phyloP scores from a whole-genome alignment of 805 yeast genomes.

The Barnettozyma populi region DNA sequence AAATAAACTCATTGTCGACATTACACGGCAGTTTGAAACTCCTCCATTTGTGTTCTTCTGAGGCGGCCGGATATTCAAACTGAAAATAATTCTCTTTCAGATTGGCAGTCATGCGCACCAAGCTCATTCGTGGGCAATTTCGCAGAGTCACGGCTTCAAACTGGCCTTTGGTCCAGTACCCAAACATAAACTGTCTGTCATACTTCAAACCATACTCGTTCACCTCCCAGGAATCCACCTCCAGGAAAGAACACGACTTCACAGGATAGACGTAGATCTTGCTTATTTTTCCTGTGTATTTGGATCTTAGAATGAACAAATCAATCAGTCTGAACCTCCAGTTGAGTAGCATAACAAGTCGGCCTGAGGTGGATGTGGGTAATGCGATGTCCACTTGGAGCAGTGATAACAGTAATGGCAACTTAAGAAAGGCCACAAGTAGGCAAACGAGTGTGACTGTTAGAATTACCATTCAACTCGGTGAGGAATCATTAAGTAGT shows the following conservation, averaged over 20 bases:
- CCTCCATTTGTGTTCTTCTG: constrained; percentile 1
- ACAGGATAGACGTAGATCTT: constrained; percentile 17
- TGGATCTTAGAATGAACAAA: neutral
- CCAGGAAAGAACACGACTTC: constrained; percentile 15
- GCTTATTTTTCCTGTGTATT: constrained; percentile 9
- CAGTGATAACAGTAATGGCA: neutral
- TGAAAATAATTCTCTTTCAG: constrained; percentile 16
- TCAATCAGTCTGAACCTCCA: neutral
- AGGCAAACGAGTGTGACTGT: neutral
- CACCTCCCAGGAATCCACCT: constrained; percentile 16
- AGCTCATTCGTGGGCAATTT: constrained; percentile 13
- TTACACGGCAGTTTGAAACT: constrained; percentile 17
- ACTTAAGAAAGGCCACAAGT: neutral
- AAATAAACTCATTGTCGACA: constrained; percentile 13
- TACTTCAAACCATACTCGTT: constrained; percentile 20
- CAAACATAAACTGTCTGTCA: constrained; percentile 21
- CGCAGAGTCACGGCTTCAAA: constrained; percentile 17
- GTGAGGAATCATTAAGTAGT: neutral
- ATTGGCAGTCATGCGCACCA: constrained; percentile 12
- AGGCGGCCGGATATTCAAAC: constrained; percentile 14
- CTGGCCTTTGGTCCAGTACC: constrained; percentile 13
- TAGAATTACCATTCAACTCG: neutral
- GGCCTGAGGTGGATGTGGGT: neutral
- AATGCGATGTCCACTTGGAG: neutral
- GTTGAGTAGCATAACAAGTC: neutral